phyloP scores from a whole-genome alignment of 805 yeast species.

The Metschnikowia continentalis region DNA sequence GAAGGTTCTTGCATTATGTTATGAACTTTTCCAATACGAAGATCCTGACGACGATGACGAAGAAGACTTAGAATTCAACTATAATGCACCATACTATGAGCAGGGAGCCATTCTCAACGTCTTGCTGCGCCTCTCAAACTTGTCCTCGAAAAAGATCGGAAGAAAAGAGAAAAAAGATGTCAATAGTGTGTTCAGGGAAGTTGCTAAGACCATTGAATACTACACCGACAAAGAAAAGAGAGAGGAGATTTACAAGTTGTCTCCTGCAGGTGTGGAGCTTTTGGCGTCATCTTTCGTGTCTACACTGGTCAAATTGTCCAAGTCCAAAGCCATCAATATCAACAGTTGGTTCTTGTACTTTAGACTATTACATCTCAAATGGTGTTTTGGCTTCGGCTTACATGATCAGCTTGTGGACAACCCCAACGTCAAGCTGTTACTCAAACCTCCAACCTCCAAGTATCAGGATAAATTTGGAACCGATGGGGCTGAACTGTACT shows the following conservation, averaged over 20 bases:
- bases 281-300: slow-evolving; percentile 27
- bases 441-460: slow-evolving; percentile 29
- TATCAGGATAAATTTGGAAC: slow-evolving; percentile 15
- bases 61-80: slow-evolving; percentile 40
- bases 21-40: slow-evolving; percentile 49
- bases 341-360: slow-evolving; percentile 49
- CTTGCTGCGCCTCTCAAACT: slow-evolving; percentile 42
- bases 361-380: slow-evolving; percentile 45
- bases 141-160: slow-evolving; percentile 53
- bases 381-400: slow-evolving; percentile 50
- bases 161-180: slow-evolving; percentile 61
- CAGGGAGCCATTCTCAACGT: slow-evolving; percentile 42
- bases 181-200: slow-evolving; percentile 58
- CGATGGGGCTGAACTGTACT: slow-evolving; percentile 4
- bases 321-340: slow-evolving; percentile 43
- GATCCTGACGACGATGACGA: slow-evolving; percentile 35
- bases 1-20: slow-evolving; percentile 51
- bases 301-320: slow-evolving; percentile 41
- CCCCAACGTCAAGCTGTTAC: slow-evolving; percentile 30
- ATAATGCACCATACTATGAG: slow-evolving; percentile 50
- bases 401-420: slow-evolving; percentile 45
- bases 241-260: slow-evolving; percentile 33
- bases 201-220: slow-evolving; percentile 43
- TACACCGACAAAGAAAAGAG: slow-evolving; percentile 33
- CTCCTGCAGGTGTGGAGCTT: slow-evolving; percentile 35